Conservation (phyloP, 768 basidiomycete species). For the Leccinum barrowsii region DNA sequence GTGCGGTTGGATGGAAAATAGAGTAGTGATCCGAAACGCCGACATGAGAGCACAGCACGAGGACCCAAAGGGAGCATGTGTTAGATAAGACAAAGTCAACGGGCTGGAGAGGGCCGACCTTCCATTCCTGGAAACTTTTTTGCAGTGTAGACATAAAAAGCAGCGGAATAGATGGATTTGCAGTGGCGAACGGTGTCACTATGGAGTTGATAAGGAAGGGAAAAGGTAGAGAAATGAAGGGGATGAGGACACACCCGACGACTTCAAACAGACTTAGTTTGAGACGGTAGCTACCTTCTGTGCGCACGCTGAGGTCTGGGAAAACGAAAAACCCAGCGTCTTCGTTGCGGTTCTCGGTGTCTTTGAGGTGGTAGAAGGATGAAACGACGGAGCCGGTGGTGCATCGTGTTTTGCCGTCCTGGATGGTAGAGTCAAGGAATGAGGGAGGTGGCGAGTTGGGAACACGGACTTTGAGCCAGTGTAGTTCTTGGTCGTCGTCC, state of each 20-base stretch:
- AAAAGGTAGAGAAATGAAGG: not conserved
- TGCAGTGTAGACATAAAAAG: conserved; percentile 93
- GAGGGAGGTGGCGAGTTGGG: not conserved
- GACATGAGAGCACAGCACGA: conserved; percentile 14
- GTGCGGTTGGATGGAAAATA: conserved; percentile 10
- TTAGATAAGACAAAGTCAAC: conserved; percentile 21
- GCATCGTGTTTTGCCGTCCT: no score
- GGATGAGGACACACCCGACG: conserved; percentile 62
- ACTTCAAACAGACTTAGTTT: conserved; percentile 85
- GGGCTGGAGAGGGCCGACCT: conserved; percentile 45
- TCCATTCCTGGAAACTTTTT: conserved; percentile 98
- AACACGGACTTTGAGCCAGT: conserved; percentile 68
- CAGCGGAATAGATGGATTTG: conserved; percentile 81
- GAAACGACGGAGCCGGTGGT: no score
- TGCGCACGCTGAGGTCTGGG: no score
- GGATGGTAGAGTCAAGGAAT: no score
- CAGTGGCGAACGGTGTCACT: conserved; percentile 87
- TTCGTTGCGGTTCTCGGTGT: no score
- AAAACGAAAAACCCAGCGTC: no score
- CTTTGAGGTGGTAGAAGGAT: no score
- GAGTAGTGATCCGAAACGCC: conserved; percentile 18
- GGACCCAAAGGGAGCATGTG: conserved; percentile 3
- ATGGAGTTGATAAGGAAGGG: conserved; percentile 8
- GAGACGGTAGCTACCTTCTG: conserved; percentile 51
- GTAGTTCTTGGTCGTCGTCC: conserved; percentile 84